These are phyloP conservation scores for Diophrys appendiculata DNA, from an alignment of 73 alveolate species.

Conservation along the genomic window DNA sequence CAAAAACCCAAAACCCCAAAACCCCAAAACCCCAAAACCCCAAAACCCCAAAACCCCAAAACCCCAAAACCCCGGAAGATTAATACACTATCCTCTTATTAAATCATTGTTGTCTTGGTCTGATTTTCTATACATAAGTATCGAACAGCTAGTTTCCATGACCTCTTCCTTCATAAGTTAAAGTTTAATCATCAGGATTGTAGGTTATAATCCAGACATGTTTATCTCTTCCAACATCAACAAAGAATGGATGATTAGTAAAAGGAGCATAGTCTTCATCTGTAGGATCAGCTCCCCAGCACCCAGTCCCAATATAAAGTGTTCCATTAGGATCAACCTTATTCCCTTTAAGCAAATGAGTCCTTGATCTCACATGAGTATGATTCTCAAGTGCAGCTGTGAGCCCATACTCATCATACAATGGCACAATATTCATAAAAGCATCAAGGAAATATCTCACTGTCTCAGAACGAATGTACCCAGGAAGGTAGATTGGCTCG, in stretches of 20 bases:
- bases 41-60: no score
- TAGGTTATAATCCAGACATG: neutral
- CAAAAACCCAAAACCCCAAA: no score
- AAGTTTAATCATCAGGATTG: neutral
- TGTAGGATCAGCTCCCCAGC: neutral
- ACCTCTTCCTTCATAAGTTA: neutral
- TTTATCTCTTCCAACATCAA: neutral
- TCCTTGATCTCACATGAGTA: neutral
- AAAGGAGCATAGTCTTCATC: neutral
- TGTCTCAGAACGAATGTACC: neutral
- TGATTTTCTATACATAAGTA: no score
- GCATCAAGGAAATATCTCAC: neutral
- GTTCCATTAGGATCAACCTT: neutral
- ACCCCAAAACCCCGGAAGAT: no score
- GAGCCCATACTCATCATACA: neutral
- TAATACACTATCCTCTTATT: no score
- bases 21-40: no score
- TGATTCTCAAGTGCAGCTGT: neutral
- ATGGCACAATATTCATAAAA: neutral
- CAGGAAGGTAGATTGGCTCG: slow-evolving; percentile 45
- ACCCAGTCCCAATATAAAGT: neutral
- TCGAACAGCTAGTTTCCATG: no score
- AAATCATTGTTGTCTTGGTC: no score
- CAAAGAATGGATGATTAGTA: neutral
- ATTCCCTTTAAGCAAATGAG: neutral